Evolutionary conservation across 1,139 yeast species (phyloP), one percentile per base, ranked within the genome.

Genomic region (Pichia sp.): DNA sequence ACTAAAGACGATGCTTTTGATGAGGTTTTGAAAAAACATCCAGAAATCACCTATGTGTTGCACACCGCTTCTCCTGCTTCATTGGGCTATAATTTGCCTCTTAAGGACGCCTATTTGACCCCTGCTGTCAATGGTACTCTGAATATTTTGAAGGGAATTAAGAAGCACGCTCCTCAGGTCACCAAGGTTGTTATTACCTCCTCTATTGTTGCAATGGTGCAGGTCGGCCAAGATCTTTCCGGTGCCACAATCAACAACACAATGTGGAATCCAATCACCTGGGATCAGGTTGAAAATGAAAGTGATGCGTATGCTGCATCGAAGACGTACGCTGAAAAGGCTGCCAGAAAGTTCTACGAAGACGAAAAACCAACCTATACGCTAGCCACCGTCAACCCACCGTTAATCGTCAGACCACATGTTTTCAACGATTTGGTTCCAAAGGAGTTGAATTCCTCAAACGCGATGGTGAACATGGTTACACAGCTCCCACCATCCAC

Each of bases 31-130:
- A 64, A 75, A 58, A 67, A 67, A 1, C 75, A 80, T 61, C 74
- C 80, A 1, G 79, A 77, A 44, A 74, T 82, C 54, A 75, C 77
- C 9, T 75, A 73, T 48, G 81, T 84, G 50, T 64, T 83, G 41
- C 90, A 84, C 68, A 79, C 83, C 2, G 86, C 86, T 12, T 77
- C 84, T 30, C 85, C 85, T 4, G 74, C 77, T 62, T 58, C 45
- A 66, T 71, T 14, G 43, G 64, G 63, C 9, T 41, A 62, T 59
- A 52, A 55, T 49, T 55, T 58, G 38, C 53, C 61, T 9, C 46
- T 57, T 3, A 58, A 60, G 12, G 63, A 60, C 17, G 58, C 58
- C 3, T 61, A 55, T 52, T 65, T 78, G 51, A 68, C 67, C 27
- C 84, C 85, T 2, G 85, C 85, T 2, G 69, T 80, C 36, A 65